Percentiles rank a stretch among this genome's conserved stretches.
phyloP scores from a whole-genome alignment of 1,139 yeast genomes.

The Zygosaccharomyces sapae region DNA sequence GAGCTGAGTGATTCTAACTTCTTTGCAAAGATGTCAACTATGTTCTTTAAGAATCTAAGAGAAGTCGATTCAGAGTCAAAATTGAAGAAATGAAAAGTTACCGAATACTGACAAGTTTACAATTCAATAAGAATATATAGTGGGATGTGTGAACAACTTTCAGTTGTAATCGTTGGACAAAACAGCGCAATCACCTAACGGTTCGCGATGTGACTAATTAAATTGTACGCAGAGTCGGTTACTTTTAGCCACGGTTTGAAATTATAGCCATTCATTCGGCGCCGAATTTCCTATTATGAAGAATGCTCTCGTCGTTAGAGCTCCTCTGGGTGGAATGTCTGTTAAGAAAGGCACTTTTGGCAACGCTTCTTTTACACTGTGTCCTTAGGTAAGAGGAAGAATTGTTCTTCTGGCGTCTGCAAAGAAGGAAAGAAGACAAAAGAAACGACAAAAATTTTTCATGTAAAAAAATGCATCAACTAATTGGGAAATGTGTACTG shows the following conservation, averaged over 20 bases:
- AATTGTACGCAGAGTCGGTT: not conserved
- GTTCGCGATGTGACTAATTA: constrained; percentile 1
- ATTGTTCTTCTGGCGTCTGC: too few relatives aligned
- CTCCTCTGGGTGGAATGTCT: too few relatives aligned
- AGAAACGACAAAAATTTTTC: not conserved
- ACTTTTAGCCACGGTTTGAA: not conserved
- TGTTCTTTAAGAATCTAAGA: not conserved
- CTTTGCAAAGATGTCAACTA: not conserved
- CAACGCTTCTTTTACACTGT: too few relatives aligned
- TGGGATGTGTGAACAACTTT: not conserved
- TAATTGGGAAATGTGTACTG: not conserved
- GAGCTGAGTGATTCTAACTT: not conserved
- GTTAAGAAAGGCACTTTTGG: too few relatives aligned
- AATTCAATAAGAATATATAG: not conserved
- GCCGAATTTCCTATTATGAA: too few relatives aligned
- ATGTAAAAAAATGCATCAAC: not conserved
- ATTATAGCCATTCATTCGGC: not conserved
- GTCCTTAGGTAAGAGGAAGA: too few relatives aligned
- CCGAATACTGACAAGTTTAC: not conserved
- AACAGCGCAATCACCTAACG: not conserved
- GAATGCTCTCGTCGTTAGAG: too few relatives aligned
- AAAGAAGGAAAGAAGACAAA: not conserved
- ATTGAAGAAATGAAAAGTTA: not conserved
- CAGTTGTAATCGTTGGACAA: not conserved
- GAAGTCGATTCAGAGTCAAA: not conserved